These are phyloP conservation scores for Irpex lacteus DNA, from an alignment of 1,284 basidiomycete genomes.

Conservation along the genomic window DNA sequence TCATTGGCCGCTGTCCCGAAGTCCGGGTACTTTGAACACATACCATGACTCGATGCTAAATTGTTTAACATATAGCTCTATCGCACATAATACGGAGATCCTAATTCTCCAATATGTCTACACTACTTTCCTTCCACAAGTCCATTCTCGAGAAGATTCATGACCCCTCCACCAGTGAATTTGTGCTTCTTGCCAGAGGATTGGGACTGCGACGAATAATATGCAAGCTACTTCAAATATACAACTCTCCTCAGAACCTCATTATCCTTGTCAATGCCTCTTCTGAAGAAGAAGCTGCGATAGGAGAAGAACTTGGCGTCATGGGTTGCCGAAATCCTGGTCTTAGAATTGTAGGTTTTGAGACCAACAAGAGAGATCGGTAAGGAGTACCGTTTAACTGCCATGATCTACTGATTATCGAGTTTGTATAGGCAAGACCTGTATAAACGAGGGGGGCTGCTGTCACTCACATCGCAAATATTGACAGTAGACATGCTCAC, in stretches of 20 bases:
- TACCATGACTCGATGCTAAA: no score
- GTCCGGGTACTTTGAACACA: no score
- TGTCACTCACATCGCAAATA: slow-evolving; percentile 93
- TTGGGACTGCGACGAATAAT: slow-evolving; percentile 81
- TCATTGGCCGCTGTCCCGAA: background rate
- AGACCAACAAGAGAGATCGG: slow-evolving; percentile 82
- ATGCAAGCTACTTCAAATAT: slow-evolving; percentile 88
- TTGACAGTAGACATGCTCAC: slow-evolving; percentile 95
- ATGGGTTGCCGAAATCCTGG: slow-evolving; percentile 90
- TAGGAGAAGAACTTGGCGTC: slow-evolving; percentile 90
- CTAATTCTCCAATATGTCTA: slow-evolving; percentile 19
- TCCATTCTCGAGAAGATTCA: slow-evolving; percentile 63
- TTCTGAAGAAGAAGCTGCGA: slow-evolving; percentile 84
- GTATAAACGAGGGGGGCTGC: slow-evolving; percentile 85
- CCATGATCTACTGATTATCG: background rate
- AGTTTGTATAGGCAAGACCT: slow-evolving; percentile 65
- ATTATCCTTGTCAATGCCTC: slow-evolving; percentile 88
- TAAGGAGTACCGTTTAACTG: slow-evolving; percentile 32
- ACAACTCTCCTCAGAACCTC: slow-evolving; percentile 84
- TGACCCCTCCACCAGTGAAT: slow-evolving; percentile 78
- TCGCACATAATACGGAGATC: no score
- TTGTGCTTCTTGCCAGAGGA: slow-evolving; percentile 84
- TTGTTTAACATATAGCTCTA: no score
- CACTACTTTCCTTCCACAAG: slow-evolving; percentile 64
- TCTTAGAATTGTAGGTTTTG: slow-evolving; percentile 81